A percentile compares a stretch with the other conserved stretches of the same genome.
Conservation (phyloP, 2,329 filamentous ascomycete species). For the Sclerotinia sclerotiorum region DNA sequence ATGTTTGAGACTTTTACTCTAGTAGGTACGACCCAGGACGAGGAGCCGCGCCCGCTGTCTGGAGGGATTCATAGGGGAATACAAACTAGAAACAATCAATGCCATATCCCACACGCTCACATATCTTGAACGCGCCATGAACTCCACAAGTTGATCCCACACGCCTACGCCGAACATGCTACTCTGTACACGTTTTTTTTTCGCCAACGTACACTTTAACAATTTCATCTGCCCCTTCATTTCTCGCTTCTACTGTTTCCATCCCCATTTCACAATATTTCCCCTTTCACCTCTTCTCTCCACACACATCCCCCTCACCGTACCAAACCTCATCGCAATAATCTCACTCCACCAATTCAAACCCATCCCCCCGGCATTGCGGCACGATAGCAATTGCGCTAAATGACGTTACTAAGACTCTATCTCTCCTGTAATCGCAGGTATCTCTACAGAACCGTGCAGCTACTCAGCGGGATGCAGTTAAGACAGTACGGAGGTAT, state of each 20-base stretch:
- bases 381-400: slow-evolving; percentile 17
- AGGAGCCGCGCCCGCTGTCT: slow-evolving; percentile 14
- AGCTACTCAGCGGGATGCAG: slow-evolving; percentile 17
- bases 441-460: slow-evolving; percentile 18
- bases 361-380: slow-evolving; percentile 15
- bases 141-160: slow-evolving; percentile 4
- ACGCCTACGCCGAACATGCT: slow-evolving; percentile 1
- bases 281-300: neutral
- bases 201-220: neutral
- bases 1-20: neutral
- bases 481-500: slow-evolving; percentile 7
- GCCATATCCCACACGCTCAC: slow-evolving; percentile 5
- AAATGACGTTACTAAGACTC: slow-evolving; percentile 21
- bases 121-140: slow-evolving; percentile 2
- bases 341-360: slow-evolving; percentile 12
- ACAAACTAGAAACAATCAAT: slow-evolving; percentile 4
- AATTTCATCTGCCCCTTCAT: slow-evolving; percentile 15
- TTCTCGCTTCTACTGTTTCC: slow-evolving; percentile 12
- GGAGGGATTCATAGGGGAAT: neutral
- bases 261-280: neutral
- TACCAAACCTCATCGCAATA: neutral
- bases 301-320: neutral
- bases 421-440: slow-evolving; percentile 1
- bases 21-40: neutral
- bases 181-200: neutral